A percentile compares a stretch with the other conserved stretches of the same genome.
Evolutionary conservation across 768 basidiomycete genomes (phyloP).

Genomic region (Russula lepida): DNA sequence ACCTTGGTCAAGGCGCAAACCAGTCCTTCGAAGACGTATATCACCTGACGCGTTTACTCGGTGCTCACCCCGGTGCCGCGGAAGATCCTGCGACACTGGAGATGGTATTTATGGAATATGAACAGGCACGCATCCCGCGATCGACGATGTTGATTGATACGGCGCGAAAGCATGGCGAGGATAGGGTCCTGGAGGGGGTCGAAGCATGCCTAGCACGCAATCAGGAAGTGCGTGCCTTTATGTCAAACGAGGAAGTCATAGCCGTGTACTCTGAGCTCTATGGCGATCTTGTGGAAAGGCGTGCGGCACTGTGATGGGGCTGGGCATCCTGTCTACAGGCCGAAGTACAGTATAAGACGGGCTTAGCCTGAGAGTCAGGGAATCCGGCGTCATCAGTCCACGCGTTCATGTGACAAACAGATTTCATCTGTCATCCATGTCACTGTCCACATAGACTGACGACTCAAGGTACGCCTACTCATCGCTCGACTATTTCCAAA

Average conservation of each 20-base stretch:
- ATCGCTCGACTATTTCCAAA: neutral
- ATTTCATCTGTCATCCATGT: neutral
- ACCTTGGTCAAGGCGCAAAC: conserved; percentile 41
- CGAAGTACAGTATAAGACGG: neutral
- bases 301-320: neutral
- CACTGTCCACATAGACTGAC: neutral
- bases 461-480: neutral
- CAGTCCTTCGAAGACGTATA: conserved; percentile 38
- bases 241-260: conserved; percentile 16
- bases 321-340: neutral
- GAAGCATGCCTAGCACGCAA: conserved; percentile 29
- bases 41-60: conserved; percentile 30
- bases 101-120: conserved; percentile 30
- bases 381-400: neutral
- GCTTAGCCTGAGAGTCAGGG: neutral
- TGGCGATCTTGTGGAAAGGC: neutral
- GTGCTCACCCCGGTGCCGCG: conserved; percentile 22
- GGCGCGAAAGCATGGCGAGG: conserved; percentile 31
- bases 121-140: conserved; percentile 30
- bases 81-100: conserved; percentile 25
- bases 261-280: conserved; percentile 5
- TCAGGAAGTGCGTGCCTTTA: conserved; percentile 21
- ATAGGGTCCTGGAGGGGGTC: conserved; percentile 29
- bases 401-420: neutral
- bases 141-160: conserved; percentile 30